A percentile compares a stretch with the other conserved stretches of the same genome.
Evolutionary conservation across 768 basidiomycete genomes (phyloP).

Genomic region (Vararia minispora): DNA sequence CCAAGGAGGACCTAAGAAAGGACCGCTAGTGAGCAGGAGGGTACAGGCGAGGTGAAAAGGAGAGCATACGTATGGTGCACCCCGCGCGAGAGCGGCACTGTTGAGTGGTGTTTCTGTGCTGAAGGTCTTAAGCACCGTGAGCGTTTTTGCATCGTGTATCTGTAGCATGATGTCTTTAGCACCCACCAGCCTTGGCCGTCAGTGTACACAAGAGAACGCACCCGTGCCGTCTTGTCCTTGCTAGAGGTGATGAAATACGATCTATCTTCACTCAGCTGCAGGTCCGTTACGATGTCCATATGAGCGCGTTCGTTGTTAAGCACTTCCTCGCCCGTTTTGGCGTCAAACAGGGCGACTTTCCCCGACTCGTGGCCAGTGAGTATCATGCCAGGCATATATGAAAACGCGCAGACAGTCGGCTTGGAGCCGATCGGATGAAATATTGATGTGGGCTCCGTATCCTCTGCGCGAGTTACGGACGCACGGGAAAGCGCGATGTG

Average conservation of each 20-base stretch:
- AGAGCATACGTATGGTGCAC: conserved; percentile 56
- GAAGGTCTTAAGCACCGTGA: conserved; percentile 89
- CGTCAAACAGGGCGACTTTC: conserved; percentile 86
- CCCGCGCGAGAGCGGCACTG: conserved; percentile 79
- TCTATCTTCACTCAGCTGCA: conserved; percentile 82
- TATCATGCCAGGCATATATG: conserved; percentile 63
- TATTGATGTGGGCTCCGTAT: conserved; percentile 58
- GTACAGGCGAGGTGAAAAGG: background rate
- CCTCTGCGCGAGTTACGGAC: conserved; percentile 37
- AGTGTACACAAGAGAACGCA: conserved; percentile 25
- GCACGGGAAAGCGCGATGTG: conserved; percentile 1
- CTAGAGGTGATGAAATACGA: conserved; percentile 94
- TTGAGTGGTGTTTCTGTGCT: conserved; percentile 92
- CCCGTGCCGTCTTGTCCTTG: conserved; percentile 94
- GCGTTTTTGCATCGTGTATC: conserved; percentile 83
- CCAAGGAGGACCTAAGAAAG: conserved; percentile 67
- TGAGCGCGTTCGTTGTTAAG: conserved; percentile 82
- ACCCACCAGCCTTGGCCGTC: background rate
- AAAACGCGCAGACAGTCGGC: conserved; percentile 94
- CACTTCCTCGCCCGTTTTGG: conserved; percentile 77
- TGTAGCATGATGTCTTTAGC: conserved; percentile 19
- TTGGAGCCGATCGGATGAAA: conserved; percentile 91
- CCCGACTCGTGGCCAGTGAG: conserved; percentile 96
- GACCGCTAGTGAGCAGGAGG: background rate
- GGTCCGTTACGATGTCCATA: conserved; percentile 76